These are phyloP conservation scores for Moelleriella libera DNA, from an alignment of 2,329 filamentous ascomycete genomes.

Conservation along the genomic window DNA sequence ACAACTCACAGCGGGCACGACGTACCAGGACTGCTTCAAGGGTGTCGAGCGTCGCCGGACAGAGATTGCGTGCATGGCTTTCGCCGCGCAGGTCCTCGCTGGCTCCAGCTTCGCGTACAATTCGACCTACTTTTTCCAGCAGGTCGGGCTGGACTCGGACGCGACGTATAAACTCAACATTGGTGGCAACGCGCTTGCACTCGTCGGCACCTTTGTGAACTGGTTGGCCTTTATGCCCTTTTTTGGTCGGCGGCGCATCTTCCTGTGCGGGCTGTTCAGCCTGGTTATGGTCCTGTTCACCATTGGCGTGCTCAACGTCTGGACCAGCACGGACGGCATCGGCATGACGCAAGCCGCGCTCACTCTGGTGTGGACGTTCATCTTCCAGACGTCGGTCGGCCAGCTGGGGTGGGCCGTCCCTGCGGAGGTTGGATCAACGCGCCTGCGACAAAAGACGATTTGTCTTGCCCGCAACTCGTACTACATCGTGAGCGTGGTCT, in stretches of 20 bases:
- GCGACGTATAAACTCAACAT: conserved; percentile 22
- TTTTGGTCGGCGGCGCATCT: conserved; percentile 28
- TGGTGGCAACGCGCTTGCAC: conserved; percentile 23
- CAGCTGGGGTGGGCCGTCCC: conserved; percentile 20
- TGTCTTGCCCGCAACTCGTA: conserved; percentile 16
- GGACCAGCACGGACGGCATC: conserved; percentile 9
- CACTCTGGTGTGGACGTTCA: conserved; percentile 18
- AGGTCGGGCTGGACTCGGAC: conserved; percentile 16
- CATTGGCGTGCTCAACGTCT: conserved; percentile 26
- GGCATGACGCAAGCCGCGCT: conserved; percentile 20
- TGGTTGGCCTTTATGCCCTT: conserved; percentile 26
- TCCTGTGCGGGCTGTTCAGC: conserved; percentile 28
- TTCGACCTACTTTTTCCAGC: conserved; percentile 24
- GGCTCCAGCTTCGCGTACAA: conserved; percentile 18
- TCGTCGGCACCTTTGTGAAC: conserved; percentile 27
- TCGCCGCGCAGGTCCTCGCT: conserved; percentile 4
- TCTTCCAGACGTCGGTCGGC: conserved; percentile 22
- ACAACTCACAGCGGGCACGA: conserved; percentile 19
- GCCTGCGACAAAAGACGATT: conserved; percentile 17
- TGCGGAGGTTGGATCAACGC: conserved; percentile 16
- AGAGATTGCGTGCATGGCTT: conserved; percentile 19
- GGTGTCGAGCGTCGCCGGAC: conserved; percentile 24
- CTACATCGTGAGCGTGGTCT: conserved; percentile 8
- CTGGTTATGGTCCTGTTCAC: conserved; percentile 23
- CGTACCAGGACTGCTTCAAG: conserved; percentile 29